These are phyloP conservation scores for Saccharomycopsis capsularis DNA, from an alignment of 805 yeast genomes.

Conservation along the genomic window DNA sequence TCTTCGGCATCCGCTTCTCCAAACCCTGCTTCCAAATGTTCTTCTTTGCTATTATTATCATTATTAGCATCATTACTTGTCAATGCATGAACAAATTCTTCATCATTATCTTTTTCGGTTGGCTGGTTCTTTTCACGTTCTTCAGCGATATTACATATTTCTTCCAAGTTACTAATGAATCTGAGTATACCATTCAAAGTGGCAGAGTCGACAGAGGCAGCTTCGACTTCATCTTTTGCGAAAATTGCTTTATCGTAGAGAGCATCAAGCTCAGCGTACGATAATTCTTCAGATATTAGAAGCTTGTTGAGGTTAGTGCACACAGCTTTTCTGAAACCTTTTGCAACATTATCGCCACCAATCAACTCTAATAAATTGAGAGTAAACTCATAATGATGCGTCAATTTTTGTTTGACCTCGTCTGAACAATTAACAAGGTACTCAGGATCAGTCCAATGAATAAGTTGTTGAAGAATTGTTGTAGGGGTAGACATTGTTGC, in stretches of 20 bases:
- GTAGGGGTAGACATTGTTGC: conserved; percentile 37
- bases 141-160: conserved; percentile 25
- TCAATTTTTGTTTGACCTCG: conserved; percentile 35
- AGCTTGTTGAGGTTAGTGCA: conserved; percentile 42
- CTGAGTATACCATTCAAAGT: conserved; percentile 25
- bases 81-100: conserved; percentile 16
- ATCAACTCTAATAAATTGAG: conserved; percentile 47
- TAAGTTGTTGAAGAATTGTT: conserved; percentile 58
- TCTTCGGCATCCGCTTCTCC: conserved; percentile 19
- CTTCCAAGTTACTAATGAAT: conserved; percentile 26
- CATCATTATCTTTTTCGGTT: conserved; percentile 17
- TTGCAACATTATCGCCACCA: conserved; percentile 35
- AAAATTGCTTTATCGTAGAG: conserved; percentile 13
- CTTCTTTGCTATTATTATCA: conserved; percentile 12
- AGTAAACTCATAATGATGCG: conserved; percentile 51
- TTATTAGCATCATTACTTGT: background rate
- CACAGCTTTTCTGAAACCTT: conserved; percentile 47
- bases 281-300: conserved; percentile 32
- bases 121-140: conserved; percentile 20
- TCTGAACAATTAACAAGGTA: conserved; percentile 46
- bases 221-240: conserved; percentile 10
- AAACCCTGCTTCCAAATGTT: conserved; percentile 12
- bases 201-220: conserved; percentile 24
- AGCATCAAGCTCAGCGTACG: conserved; percentile 21
- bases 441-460: conserved; percentile 81